Evolutionary conservation across 208 protist genomes (phyloP).

Genomic region (Dictyostelium gargantuum): DNA sequence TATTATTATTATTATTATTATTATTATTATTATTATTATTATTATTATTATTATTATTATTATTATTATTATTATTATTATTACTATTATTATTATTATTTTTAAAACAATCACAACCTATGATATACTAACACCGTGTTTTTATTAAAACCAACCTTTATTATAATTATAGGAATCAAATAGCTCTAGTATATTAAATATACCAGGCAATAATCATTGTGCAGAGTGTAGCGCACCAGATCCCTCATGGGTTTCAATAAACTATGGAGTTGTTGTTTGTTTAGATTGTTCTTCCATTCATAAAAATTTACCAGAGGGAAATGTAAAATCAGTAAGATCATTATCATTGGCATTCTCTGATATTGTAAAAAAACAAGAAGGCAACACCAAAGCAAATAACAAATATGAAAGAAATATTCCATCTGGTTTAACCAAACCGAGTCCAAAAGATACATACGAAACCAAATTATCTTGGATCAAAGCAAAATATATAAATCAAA

Average conservation of each 20-base stretch:
- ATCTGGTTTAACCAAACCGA: not conserved
- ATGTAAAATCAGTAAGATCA: conserved; percentile 35
- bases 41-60: too few species aligned
- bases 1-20: too few species aligned
- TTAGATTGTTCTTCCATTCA: conserved; percentile 57
- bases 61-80: too few species aligned
- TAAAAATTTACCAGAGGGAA: conserved; percentile 1
- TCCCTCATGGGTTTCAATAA: conserved; percentile 40
- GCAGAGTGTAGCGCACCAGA: conserved; percentile 45
- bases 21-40: too few species aligned
- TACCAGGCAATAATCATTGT: conserved; percentile 5
- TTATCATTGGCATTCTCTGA: not conserved
- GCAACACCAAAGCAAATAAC: not conserved
- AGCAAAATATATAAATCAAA: conserved; percentile 33
- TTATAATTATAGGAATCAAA: too few species aligned
- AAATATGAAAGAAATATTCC: conserved; percentile 50
- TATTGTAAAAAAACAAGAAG: not conserved
- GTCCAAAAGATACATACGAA: conserved; percentile 11
- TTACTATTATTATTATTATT: too few species aligned
- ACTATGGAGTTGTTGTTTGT: conserved; percentile 40
- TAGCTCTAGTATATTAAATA: conserved; percentile 3
- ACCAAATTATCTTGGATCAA: conserved; percentile 21
- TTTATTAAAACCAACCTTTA: too few species aligned
- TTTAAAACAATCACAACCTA: too few species aligned
- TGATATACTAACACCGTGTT: too few species aligned